These are phyloP conservation scores for Phytopythium litorale DNA, from an alignment of 352 stramenopile genomes.

Conservation along the genomic window DNA sequence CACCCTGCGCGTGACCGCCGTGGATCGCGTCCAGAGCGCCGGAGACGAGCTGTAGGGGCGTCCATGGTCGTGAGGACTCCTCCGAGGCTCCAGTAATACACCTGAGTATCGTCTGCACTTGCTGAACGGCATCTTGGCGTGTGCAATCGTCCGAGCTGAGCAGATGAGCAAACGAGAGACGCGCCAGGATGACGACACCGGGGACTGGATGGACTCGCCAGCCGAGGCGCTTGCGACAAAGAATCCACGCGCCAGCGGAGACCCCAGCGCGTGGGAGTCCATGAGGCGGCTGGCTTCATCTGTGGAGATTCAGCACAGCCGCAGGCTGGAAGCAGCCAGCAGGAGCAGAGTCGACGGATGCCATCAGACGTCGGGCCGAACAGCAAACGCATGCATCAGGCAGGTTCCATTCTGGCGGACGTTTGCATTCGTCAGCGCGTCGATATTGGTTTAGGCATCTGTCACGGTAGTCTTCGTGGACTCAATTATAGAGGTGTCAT, in stretches of 20 bases:
- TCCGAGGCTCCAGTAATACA: too few species aligned
- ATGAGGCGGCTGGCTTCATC: too few species aligned
- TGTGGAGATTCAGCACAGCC: not conserved
- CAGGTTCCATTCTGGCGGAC: too few species aligned
- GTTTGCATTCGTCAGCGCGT: too few species aligned
- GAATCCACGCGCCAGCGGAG: not conserved
- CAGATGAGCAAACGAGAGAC: not conserved
- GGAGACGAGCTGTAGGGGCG: not conserved
- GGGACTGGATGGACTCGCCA: not conserved
- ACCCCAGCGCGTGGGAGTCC: too few species aligned
- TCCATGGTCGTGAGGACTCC: too few species aligned
- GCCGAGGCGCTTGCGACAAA: not conserved
- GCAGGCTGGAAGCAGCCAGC: not conserved
- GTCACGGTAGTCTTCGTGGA: not conserved
- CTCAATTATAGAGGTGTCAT: not conserved
- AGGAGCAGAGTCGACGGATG: too few species aligned
- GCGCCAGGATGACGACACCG: not conserved
- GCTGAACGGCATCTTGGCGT: too few species aligned
- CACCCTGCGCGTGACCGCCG: conserved; percentile 55
- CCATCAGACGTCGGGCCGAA: not conserved
- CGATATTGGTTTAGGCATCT: not conserved
- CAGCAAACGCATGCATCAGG: not conserved
- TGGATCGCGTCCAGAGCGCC: conserved; percentile 11
- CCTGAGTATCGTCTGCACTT: too few species aligned
- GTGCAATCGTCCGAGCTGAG: not conserved